Evolutionary conservation across 192 early-diverging fungal species (phyloP).

Genomic region (Piromyces finnis): DNA sequence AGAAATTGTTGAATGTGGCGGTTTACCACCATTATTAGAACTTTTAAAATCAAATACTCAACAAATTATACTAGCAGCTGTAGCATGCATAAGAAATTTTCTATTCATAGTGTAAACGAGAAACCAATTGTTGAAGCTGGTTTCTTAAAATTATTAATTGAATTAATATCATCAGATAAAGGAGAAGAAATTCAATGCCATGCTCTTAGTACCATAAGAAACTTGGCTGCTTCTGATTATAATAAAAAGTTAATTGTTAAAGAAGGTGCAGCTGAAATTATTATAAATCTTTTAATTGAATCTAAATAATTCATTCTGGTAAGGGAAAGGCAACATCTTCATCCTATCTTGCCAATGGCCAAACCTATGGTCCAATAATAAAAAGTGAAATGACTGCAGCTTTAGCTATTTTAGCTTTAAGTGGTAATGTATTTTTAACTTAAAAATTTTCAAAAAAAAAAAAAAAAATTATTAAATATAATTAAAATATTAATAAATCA

Average conservation of each 20-base stretch:
- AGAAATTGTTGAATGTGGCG: conserved; percentile 59
- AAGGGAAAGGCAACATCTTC: background rate
- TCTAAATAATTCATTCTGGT: background rate
- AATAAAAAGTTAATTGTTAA: conserved; percentile 59
- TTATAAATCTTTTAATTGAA: conserved; percentile 26
- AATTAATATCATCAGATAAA: conserved; percentile 29
- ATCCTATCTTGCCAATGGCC: background rate
- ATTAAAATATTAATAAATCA: too few relatives aligned
- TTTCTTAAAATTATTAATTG: conserved; percentile 48
- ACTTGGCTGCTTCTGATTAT: conserved; percentile 56
- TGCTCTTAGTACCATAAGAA: conserved; percentile 66
- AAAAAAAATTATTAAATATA: too few relatives aligned
- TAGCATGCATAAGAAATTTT: conserved; percentile 79
- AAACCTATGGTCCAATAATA: conserved; percentile 31
- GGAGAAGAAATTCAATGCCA: conserved; percentile 21
- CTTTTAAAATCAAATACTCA: conserved; percentile 56
- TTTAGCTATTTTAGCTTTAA: conserved; percentile 61
- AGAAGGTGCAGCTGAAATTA: conserved; percentile 56
- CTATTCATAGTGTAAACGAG: conserved; percentile 72
- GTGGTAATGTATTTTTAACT: conserved; percentile 1
- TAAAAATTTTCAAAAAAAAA: too few relatives aligned
- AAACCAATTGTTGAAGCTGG: conserved; percentile 64
- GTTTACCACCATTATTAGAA: conserved; percentile 49
- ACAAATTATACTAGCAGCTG: conserved; percentile 60
- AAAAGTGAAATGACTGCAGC: conserved; percentile 69